These are phyloP conservation scores for Populus hybrid DNA, from an alignment of 441 rosid genomes.

Conservation along the genomic window DNA sequence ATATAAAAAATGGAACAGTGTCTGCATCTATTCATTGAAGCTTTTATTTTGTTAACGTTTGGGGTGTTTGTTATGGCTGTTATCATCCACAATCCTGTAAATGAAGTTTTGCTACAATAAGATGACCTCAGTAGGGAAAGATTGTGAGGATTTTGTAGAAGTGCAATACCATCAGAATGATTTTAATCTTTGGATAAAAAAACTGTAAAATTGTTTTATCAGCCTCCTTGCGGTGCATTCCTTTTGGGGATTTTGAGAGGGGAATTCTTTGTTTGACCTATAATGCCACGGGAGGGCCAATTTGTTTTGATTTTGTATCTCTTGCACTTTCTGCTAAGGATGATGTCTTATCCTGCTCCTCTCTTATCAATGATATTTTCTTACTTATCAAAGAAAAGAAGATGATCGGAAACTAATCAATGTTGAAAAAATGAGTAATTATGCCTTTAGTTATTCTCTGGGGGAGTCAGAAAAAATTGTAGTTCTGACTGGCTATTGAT, in stretches of 20 bases:
- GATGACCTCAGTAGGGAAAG: background rate
- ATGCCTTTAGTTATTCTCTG: background rate
- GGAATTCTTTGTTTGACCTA: background rate
- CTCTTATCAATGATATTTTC: background rate
- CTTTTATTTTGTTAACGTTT: background rate
- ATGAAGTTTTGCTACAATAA: background rate
- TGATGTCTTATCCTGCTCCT: background rate
- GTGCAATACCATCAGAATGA: background rate
- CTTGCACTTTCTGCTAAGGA: background rate
- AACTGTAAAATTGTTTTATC: background rate
- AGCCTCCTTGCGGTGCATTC: background rate
- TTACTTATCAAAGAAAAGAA: background rate
- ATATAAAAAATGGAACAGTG: background rate
- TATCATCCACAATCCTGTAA: background rate
- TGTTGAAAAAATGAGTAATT: background rate
- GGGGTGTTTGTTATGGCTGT: background rate
- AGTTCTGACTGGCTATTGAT: background rate
- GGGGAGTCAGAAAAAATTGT: background rate
- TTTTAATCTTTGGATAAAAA: no score
- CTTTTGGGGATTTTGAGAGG: background rate
- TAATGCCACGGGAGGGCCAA: background rate
- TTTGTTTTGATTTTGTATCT: background rate
- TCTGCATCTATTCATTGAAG: background rate
- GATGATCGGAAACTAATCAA: background rate
- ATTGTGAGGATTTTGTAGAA: background rate